Evolutionary conservation across 331 rosid species (phyloP), one percentile per base, ranked within the genome.

Genomic region (Saraca asoca): DNA sequence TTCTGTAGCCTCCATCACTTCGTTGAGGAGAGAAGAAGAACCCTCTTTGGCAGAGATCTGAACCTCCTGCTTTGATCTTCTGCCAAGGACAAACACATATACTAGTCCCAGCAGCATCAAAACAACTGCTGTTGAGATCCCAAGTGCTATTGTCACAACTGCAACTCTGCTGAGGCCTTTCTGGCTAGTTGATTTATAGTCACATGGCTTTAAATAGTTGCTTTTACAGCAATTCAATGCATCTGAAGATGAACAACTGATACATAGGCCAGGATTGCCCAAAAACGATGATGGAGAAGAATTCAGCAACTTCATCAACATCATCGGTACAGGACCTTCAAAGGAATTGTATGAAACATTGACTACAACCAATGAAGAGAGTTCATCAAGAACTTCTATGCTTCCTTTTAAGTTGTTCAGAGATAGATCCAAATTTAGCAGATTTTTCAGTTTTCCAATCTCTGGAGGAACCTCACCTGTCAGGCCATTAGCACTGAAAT

Each of bases 331-430:
- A 16, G 73, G 72, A 46, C 95, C 96, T 0, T 66, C 54, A 80
- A 91, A 86, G 56, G 71, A 72, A 66, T 88, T 91, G 82, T 64
- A 66, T 35, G 97, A 88, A 73, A 91, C 37, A 62, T 88, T 69
- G 51, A 83, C 41, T 62, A 74, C 70, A 19, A 51, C 14, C 42
- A 88, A 45, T 16, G 92, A 84, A 34, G 17, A 12, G 51, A 88
- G 80, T 12, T 68, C 51, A 16, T 62, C 82, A 17, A 91, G 80
- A 49, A 48, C 74, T 1, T 54, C 19, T 51, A 87, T 62, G 81
- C 73, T 76, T 75, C 96, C 96, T 17, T 82, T 83, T 81, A 91
- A 80, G 64, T 88, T 81, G 85, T 91, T 91, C 24, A 41, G 78
- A 46, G 97, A 88, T 34, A 91, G 58, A 72, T 86, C 94, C 52